phyloP scores from a whole-genome alignment of 768 basidiomycete genomes.

The Dentipellis fragilis region DNA sequence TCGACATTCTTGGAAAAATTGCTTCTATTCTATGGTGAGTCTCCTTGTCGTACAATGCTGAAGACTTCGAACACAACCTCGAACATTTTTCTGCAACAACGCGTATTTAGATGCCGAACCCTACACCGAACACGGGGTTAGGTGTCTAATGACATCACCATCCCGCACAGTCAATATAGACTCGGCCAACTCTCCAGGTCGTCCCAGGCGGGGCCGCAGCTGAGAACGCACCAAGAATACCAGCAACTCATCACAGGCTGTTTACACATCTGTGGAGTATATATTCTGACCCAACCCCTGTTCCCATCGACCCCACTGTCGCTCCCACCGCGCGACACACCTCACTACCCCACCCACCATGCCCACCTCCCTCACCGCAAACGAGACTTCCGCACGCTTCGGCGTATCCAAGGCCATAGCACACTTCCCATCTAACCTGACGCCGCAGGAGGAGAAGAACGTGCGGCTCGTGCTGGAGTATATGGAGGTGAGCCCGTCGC shows the following conservation, averaged over 20 bases:
- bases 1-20: too few species aligned
- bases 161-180: too few species aligned
- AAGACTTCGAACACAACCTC: too few species aligned
- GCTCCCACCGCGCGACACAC: background rate
- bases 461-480: conserved; percentile 12
- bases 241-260: background rate
- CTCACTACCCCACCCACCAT: background rate
- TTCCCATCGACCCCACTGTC: background rate
- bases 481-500: conserved; percentile 8
- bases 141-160: too few species aligned
- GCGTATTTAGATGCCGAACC: too few species aligned
- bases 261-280: background rate
- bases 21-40: too few species aligned
- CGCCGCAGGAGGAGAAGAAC: conserved; percentile 7
- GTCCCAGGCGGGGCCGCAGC: too few species aligned
- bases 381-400: background rate
- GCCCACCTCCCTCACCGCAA: background rate
- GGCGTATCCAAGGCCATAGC: conserved; percentile 3
- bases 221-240: background rate
- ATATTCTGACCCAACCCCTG: background rate
- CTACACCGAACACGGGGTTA: too few species aligned
- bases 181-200: too few species aligned
- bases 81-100: too few species aligned
- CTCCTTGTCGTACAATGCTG: too few species aligned
- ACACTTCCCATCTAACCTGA: conserved; percentile 9